Evolutionary conservation across 139 green algal genomes (phyloP).

Genomic region (Asterochloris erici): DNA sequence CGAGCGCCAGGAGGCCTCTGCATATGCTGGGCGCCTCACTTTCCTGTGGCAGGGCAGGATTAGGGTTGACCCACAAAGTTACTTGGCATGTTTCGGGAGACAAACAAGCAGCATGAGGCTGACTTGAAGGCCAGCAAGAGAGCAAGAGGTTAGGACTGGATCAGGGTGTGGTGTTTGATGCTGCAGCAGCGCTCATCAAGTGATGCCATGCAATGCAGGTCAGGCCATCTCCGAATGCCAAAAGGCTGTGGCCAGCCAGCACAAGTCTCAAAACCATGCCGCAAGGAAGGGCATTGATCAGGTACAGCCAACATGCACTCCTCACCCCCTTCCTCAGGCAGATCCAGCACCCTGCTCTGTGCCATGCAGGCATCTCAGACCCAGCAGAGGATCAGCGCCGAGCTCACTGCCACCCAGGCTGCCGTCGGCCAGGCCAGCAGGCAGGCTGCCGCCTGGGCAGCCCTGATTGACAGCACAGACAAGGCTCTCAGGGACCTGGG

Average conservation of each 20-base stretch:
- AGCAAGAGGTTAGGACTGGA: no score
- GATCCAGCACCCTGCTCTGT: neutral
- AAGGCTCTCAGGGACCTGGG: constrained; percentile 37
- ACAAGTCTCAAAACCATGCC: neutral
- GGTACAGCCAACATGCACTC: no score
- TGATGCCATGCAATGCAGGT: neutral
- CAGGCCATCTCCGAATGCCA: neutral
- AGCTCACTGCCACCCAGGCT: neutral
- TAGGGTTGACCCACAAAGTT: no score
- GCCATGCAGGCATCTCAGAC: constrained; percentile 9
- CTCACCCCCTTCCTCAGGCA: neutral
- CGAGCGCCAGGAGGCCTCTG: neutral
- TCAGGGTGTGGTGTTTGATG: neutral
- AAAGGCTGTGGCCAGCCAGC: neutral
- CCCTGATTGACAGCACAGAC: constrained; percentile 16
- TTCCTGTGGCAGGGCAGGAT: neutral
- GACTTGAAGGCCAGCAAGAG: no score
- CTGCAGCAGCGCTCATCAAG: neutral
- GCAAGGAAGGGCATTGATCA: neutral
- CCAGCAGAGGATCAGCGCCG: constrained; percentile 7
- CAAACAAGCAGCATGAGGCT: no score
- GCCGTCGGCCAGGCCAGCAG: constrained; percentile 2
- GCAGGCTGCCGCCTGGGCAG: constrained; percentile 20
- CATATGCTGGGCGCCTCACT: neutral
- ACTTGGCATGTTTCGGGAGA: no score